Evolutionary conservation across 139 green algal genomes (phyloP), one percentile per base, ranked within the genome.

Genomic region (Asterochloris erici): DNA sequence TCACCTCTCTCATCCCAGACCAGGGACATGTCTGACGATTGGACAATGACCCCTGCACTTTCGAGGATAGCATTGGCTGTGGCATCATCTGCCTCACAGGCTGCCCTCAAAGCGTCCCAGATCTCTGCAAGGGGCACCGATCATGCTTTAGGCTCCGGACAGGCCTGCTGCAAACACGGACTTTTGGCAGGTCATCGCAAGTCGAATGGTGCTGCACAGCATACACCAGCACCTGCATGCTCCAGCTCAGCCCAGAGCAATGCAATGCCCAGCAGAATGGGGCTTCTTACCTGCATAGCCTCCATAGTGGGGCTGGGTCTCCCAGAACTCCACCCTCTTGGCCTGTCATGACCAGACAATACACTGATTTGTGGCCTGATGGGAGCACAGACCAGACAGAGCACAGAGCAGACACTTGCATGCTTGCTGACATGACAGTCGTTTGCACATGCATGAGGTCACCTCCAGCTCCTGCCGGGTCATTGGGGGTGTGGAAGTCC

Each of bases 231-330:
- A 54, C 38, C 38, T 54, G 38, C 38, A 54, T 10, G 38, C 38
- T 54, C 2, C 2, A 54, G 38, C 38, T 54, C 38, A 54, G 38
- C 38, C 6, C 38, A 54, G 38, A 54, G 38, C 38, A 54, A 54
- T 54, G 38, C 38, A 54, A 54, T 54, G 6, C 38, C 38, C 38
- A 54, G 38, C 38, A 54, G 38, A 54, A 54, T 54, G 38, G 38
- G 38, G 38, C 38, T 61, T 61, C 87, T 68, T 71, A 97, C 94
- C 89, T 88, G 82, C 84, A 15, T 90, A 85, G 0, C 95, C 95
- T 0, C 95, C 95, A 78, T 98, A 98, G 77, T 94, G 87, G 0
- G 95, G 95, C 82, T 95, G 89, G 14, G 95, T 98, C 61, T 98
- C 94, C 95, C 95, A 98, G 73, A 97, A 98, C 82, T 96, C 91